Evolutionary conservation across 495 filamentous ascomycete species (phyloP).

Genomic region (Penicillium verhagenii): DNA sequence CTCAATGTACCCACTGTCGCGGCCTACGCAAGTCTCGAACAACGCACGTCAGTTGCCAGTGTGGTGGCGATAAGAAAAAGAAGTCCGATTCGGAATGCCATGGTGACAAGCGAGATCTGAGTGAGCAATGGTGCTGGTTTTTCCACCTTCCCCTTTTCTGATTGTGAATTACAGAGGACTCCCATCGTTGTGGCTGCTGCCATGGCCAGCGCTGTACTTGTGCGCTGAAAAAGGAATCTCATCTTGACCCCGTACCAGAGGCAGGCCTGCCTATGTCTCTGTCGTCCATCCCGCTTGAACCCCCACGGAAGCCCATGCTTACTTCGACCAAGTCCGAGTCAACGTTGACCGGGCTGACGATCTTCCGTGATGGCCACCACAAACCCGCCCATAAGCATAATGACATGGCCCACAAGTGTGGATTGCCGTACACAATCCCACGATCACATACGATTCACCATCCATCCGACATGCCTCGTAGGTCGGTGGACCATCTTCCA

Average conservation of each 20-base stretch:
- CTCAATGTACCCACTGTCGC: conserved; percentile 97
- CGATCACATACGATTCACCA: conserved; percentile 70
- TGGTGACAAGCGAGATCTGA: conserved; percentile 53
- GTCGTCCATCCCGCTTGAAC: conserved; percentile 46
- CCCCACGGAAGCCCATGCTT: conserved; percentile 64
- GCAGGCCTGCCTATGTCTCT: conserved; percentile 24
- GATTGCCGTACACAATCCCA: conserved; percentile 76
- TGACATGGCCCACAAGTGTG: conserved; percentile 78
- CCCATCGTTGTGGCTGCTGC: conserved; percentile 77
- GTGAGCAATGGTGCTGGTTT: conserved; percentile 52
- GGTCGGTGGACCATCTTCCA: conserved; percentile 69
- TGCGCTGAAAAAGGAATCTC: conserved; percentile 84
- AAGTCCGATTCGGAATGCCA: conserved; percentile 67
- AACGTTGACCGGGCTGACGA: conserved; percentile 55
- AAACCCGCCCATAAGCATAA: conserved; percentile 89
- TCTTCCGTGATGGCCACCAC: conserved; percentile 92
- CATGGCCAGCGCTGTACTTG: conserved; percentile 92
- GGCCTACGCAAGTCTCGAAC: conserved; percentile 95
- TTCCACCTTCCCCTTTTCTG: conserved; percentile 33
- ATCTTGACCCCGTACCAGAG: conserved; percentile 55
- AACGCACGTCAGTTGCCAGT: conserved; percentile 95
- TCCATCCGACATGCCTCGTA: conserved; percentile 55
- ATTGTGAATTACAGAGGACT: conserved; percentile 52
- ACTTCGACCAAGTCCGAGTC: conserved; percentile 83
- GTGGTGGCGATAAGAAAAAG: conserved; percentile 84